Conservation (phyloP, 495 filamentous ascomycete genomes). For the Jackrogersella minutella region DNA sequence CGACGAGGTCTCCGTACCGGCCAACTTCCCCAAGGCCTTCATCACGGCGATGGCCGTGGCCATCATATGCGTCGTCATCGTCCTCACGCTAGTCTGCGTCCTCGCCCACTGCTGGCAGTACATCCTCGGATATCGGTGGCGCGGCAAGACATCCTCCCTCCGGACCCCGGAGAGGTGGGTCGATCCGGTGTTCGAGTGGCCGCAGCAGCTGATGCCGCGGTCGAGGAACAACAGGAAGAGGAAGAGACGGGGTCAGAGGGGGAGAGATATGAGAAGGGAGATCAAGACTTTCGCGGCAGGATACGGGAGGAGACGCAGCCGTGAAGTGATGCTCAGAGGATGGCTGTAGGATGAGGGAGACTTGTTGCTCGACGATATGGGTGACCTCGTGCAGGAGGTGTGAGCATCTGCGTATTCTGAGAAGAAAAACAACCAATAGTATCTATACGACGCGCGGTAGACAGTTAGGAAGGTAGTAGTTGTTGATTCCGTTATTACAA, state of each 20-base stretch:
- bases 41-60: conserved; percentile 24
- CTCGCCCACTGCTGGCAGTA: conserved; percentile 39
- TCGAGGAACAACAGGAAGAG: conserved; percentile 18
- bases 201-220: conserved; percentile 19
- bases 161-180: conserved; percentile 15
- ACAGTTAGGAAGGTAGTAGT: background rate
- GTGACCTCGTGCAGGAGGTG: too few relatives aligned
- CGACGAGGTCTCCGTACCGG: conserved; percentile 4
- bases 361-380: background rate
- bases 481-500: background rate
- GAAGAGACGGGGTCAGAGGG: background rate
- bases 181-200: conserved; percentile 30
- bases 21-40: conserved; percentile 34
- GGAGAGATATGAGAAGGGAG: background rate
- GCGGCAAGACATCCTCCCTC: background rate
- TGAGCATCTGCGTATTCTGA: too few relatives aligned
- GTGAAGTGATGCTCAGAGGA: conserved; percentile 9
- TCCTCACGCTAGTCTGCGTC: conserved; percentile 31
- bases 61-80: conserved; percentile 14
- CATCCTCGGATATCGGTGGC: conserved; percentile 17
- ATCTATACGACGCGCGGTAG: background rate
- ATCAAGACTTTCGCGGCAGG: background rate
- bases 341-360: conserved; percentile 5
- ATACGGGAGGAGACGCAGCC: background rate
- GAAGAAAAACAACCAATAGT: too few relatives aligned